These are phyloP conservation scores for Graphilbum sp. DNA, from an alignment of 2,329 filamentous ascomycete species.

Conservation along the genomic window DNA sequence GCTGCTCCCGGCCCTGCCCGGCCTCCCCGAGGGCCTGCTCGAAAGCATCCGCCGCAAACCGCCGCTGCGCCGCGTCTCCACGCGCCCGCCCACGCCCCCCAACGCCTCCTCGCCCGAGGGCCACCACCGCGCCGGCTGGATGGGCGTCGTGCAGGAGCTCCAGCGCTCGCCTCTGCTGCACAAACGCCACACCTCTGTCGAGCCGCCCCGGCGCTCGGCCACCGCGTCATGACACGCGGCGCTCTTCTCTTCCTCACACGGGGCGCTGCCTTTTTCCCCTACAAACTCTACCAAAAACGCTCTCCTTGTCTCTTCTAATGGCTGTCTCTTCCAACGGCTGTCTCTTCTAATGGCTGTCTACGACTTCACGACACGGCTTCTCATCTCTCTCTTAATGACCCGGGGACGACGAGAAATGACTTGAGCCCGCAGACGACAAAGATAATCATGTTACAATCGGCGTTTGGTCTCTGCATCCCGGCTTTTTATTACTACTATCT, in stretches of 20 bases:
- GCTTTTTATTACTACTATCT: too few species aligned
- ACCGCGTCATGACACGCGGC: too few species aligned
- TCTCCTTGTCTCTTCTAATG: too few species aligned
- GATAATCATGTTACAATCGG: background rate
- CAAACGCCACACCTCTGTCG: conserved; percentile 45
- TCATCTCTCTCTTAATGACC: too few species aligned
- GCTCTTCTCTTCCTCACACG: background rate
- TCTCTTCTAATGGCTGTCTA: too few species aligned
- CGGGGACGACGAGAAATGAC: too few species aligned
- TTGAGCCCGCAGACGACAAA: too few species aligned
- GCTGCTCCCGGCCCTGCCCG: conserved; percentile 9
- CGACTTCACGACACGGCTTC: too few species aligned
- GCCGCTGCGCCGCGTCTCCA: conserved; percentile 35
- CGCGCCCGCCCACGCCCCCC: conserved; percentile 17
- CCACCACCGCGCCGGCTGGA: conserved; percentile 39
- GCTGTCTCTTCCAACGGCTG: too few species aligned
- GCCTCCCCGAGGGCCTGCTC: conserved; percentile 23
- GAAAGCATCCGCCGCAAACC: conserved; percentile 29
- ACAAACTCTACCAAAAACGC: too few species aligned
- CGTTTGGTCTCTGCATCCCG: too few species aligned
- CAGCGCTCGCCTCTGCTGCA: conserved; percentile 44
- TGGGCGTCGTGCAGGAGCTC: conserved; percentile 45
- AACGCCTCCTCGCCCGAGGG: conserved; percentile 26
- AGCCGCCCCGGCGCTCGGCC: conserved; percentile 13
- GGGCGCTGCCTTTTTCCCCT: too few species aligned